A percentile compares a stretch with the other conserved stretches of the same genome.
Evolutionary conservation across 768 basidiomycete genomes (phyloP).

Genomic region (Panaeolus cyanescens): DNA sequence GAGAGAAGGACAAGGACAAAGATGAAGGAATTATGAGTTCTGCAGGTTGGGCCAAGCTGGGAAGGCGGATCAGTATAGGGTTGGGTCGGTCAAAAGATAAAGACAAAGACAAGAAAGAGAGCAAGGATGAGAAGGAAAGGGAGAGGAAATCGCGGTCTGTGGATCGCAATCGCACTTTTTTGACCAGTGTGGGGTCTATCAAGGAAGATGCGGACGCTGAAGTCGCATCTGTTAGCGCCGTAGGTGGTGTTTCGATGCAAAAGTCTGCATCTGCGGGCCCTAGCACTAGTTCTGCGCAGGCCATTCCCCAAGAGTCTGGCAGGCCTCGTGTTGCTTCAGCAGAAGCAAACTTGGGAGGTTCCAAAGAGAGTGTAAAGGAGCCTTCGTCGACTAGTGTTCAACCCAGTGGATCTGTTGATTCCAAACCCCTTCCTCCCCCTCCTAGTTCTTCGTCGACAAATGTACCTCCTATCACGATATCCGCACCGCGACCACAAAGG

Average conservation of each 20-base stretch:
- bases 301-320: not conserved
- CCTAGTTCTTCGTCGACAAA: not conserved
- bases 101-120: constrained; percentile 32
- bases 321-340: not conserved
- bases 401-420: not conserved
- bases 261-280: constrained; percentile 15
- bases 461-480: not conserved
- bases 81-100: constrained; percentile 34
- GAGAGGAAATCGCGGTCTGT: constrained; percentile 35
- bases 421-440: constrained; percentile 9
- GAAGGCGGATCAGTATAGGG: constrained; percentile 60
- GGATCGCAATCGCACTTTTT: constrained; percentile 21
- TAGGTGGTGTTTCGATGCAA: constrained; percentile 6
- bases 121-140: constrained; percentile 34
- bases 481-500: not conserved
- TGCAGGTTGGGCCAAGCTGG: constrained; percentile 64
- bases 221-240: not conserved
- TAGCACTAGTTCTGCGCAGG: not conserved
- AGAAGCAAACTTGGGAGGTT: not conserved
- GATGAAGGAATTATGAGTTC: constrained; percentile 18
- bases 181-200: constrained; percentile 11
- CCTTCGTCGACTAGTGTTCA: not conserved
- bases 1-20: constrained; percentile 30
- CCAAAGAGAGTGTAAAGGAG: constrained; percentile 1
- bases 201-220: constrained; percentile 17